A percentile compares a stretch with the other conserved stretches of the same genome.
Evolutionary conservation across 2,329 filamentous ascomycete species (phyloP).

Genomic region (Blumeriella jaapii): DNA sequence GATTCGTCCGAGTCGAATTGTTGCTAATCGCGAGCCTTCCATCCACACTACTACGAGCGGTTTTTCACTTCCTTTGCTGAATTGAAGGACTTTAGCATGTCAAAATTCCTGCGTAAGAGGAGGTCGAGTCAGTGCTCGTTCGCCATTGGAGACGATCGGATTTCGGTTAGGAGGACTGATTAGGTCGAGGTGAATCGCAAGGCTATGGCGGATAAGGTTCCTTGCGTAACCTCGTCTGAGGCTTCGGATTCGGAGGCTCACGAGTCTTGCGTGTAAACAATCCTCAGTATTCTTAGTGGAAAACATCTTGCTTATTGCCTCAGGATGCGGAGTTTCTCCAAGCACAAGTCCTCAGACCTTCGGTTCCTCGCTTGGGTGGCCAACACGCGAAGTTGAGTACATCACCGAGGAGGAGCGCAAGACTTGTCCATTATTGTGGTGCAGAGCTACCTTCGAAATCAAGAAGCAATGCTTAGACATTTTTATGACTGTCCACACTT

Average conservation of each 20-base stretch:
- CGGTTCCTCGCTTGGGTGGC: slow-evolving; percentile 23
- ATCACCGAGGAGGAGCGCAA: slow-evolving; percentile 21
- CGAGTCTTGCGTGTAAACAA: slow-evolving; percentile 23
- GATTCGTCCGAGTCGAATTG: too few species aligned
- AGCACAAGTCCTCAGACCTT: slow-evolving; percentile 22
- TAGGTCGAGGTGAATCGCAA: slow-evolving; percentile 12
- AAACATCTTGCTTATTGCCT: slow-evolving; percentile 4
- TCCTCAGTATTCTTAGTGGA: neutral
- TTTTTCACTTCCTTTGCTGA: neutral
- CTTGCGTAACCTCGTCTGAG: too few species aligned
- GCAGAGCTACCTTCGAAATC: slow-evolving; percentile 16
- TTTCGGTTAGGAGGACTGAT: slow-evolving; percentile 12
- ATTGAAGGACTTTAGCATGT: slow-evolving; percentile 14
- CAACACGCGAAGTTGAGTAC: slow-evolving; percentile 19
- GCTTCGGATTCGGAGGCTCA: slow-evolving; percentile 17
- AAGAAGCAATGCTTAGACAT: slow-evolving; percentile 23
- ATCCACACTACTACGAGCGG: slow-evolving; percentile 5
- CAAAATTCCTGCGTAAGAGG: slow-evolving; percentile 16
- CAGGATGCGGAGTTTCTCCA: slow-evolving; percentile 21
- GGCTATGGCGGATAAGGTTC: slow-evolving; percentile 9
- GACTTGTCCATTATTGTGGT: slow-evolving; percentile 22
- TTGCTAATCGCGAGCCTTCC: too few species aligned
- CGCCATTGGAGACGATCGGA: slow-evolving; percentile 17
- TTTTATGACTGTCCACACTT: slow-evolving; percentile 21
- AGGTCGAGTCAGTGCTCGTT: slow-evolving; percentile 19